Base-by-base conservation (phyloP, 192 early-diverging fungal genomes). In the Thamnidium elegans region DNA sequence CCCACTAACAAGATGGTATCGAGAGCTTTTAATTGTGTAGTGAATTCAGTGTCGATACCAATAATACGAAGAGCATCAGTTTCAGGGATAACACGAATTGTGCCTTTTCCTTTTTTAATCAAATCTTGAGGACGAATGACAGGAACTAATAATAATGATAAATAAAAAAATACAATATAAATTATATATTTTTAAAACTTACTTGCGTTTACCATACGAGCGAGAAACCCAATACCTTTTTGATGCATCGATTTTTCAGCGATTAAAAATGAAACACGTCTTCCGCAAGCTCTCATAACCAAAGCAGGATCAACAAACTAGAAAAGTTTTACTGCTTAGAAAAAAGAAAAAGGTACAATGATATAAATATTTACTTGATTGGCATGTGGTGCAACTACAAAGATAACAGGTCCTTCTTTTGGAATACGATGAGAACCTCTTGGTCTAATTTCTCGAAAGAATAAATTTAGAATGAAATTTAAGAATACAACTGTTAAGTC, bases 281-380 rank as follows among this genome's bases (percentile, higher is more conserved):
- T 84, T 31, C 81, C 75, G 50, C 89, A 90, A 62, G 91, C 88
- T 54, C 83, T 84, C 66, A 96, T 86, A 10, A 99, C 74, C 60
- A 97, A 87, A 30, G 94, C 64, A 9, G 95, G 94, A 72, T 99
- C 97, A 30, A 99, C 88, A 80, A 99, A 98, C 87, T 92, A 79
- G 62, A 80, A 78, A 60, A 14, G 43, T 13, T 17, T 13, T 13
- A 45, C 10, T 9, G 14, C 14, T 9, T 13, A 15, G 44, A 2
- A 31, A 3, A 50, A 51, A n/a, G n/a, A n/a, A n/a, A n/a, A n/a
- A n/a, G n/a, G 17, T 17, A n/a, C 4, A 48, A 42, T 17, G 26
- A 8, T 48, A 34, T 55, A 14, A 31, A 44, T 30, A 31, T 67
- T 61, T 81, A 82, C 82, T 78, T 92, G 86, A 78, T 89, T 89